Evolutionary conservation across 495 filamentous ascomycete species (phyloP).

Genomic region (Talaromyces liani): DNA sequence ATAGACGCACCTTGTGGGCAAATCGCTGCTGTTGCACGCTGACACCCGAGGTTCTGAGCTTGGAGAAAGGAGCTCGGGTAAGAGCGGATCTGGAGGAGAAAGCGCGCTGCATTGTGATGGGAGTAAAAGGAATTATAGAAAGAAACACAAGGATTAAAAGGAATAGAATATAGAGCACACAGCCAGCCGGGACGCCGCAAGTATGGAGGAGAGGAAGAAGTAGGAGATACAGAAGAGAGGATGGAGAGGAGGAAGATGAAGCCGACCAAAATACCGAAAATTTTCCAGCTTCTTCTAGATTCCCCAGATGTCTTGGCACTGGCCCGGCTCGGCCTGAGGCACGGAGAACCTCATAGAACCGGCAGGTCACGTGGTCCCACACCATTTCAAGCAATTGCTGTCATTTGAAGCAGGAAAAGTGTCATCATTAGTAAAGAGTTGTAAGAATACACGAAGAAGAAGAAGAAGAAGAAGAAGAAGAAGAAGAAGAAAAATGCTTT

Average conservation of each 20-base stretch:
- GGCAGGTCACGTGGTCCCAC: neutral
- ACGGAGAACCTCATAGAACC: constrained; percentile 2
- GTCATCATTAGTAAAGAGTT: neutral
- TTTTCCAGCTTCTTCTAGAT: constrained; percentile 42
- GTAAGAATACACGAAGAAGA: neutral
- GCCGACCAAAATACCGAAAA: constrained; percentile 41
- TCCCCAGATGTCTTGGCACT: constrained; percentile 37
- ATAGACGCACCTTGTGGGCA: constrained; percentile 76
- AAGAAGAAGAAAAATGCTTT: neutral
- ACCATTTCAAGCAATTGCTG: neutral
- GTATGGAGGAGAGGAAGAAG: constrained; percentile 13
- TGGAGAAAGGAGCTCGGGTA: constrained; percentile 42
- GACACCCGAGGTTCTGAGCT: constrained; percentile 40
- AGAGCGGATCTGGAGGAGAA: constrained; percentile 63
- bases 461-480: too few species aligned
- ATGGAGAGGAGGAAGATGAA: constrained; percentile 29
- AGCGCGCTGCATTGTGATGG: constrained; percentile 64
- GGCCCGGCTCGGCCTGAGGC: constrained; percentile 13
- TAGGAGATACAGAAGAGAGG: constrained; percentile 17
- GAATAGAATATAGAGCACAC: constrained; percentile 12
- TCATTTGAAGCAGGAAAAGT: neutral
- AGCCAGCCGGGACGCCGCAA: constrained; percentile 27
- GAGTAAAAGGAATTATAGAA: constrained; percentile 19
- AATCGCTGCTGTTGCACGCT: constrained; percentile 81
- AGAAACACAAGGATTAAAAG: constrained; percentile 17